phyloP scores from a whole-genome alignment of 495 filamentous ascomycete species.

The Astrocystis sublimbata region DNA sequence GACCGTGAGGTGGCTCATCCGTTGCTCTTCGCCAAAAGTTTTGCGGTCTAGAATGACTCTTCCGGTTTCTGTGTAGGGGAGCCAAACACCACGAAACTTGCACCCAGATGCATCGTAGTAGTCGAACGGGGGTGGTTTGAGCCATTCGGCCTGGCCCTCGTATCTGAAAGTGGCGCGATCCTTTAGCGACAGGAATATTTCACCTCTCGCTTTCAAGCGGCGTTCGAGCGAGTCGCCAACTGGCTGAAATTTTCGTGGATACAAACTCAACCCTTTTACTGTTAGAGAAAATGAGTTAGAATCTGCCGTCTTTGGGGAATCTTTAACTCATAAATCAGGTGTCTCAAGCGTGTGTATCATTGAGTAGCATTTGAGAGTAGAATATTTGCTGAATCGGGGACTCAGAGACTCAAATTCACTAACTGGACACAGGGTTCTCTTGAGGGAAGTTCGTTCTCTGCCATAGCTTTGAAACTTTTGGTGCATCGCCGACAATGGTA shows the following conservation, averaged over 20 bases:
- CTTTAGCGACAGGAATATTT: conserved; percentile 25
- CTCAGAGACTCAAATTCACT: no score
- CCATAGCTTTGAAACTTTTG: conserved; percentile 9
- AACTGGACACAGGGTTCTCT: conserved; percentile 24
- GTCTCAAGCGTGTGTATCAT: no score
- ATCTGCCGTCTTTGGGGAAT: no score
- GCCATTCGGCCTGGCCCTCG: conserved; percentile 28
- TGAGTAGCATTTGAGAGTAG: no score
- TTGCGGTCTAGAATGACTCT: conserved; percentile 31
- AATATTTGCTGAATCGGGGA: no score
- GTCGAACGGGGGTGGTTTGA: conserved; percentile 27
- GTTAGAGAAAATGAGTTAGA: no score
- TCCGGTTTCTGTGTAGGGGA: conserved; percentile 30
- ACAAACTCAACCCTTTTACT: conserved; percentile 24
- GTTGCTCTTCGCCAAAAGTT: conserved; percentile 34
- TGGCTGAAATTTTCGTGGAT: conserved; percentile 24
- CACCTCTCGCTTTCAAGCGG: conserved; percentile 20
- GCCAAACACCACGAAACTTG: conserved; percentile 30
- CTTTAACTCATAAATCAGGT: no score
- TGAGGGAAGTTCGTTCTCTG: conserved; percentile 26
- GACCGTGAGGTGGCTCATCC: conserved; percentile 41
- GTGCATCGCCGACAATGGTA: conserved; percentile 19
- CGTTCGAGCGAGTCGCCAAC: conserved; percentile 25
- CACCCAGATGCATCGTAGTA: conserved; percentile 23
- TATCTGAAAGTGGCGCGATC: conserved; percentile 26